A percentile compares a stretch with the other conserved stretches of the same genome.
These are phyloP conservation scores for Cyberlindnera suaveolens DNA, from an alignment of 805 yeast genomes.

Conservation along the genomic window DNA sequence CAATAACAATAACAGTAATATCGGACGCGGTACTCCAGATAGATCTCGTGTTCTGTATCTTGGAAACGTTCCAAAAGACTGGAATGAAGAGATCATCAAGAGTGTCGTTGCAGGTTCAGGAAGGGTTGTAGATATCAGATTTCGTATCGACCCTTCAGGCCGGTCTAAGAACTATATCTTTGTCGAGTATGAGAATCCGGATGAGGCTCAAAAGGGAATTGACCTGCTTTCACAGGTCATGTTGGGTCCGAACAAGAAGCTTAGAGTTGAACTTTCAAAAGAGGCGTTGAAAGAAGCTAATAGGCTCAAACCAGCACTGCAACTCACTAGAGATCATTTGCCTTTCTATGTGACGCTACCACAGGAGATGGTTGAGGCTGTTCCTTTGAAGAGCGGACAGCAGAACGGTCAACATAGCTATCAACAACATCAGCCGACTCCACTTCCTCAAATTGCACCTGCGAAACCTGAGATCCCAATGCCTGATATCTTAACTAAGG, in stretches of 20 bases:
- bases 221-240: slow-evolving; percentile 37
- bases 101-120: slow-evolving; percentile 72
- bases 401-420: slow-evolving; percentile 1
- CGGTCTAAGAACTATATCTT: slow-evolving; percentile 64
- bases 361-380: slow-evolving; percentile 11
- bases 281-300: slow-evolving; percentile 42
- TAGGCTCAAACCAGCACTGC: slow-evolving; percentile 36
- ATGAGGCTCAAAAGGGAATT: slow-evolving; percentile 47
- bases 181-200: slow-evolving; percentile 48
- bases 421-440: slow-evolving; percentile 4
- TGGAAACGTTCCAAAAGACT: slow-evolving; percentile 63
- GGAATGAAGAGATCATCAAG: slow-evolving; percentile 60
- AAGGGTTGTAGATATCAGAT: slow-evolving; percentile 57
- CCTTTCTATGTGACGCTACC: slow-evolving; percentile 59
- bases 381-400: background rate
- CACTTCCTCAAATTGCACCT: slow-evolving; percentile 5
- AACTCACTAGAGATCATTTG: slow-evolving; percentile 37
- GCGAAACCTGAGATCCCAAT: slow-evolving; percentile 23
- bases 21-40: background rate
- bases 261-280: slow-evolving; percentile 55
- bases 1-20: background rate
- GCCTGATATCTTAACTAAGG: slow-evolving; percentile 46
- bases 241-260: slow-evolving; percentile 36
- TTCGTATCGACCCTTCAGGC: slow-evolving; percentile 32
- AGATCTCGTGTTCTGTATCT: slow-evolving; percentile 41